Base-by-base conservation (phyloP, 306 rosid species). In the Corylus americana region DNA sequence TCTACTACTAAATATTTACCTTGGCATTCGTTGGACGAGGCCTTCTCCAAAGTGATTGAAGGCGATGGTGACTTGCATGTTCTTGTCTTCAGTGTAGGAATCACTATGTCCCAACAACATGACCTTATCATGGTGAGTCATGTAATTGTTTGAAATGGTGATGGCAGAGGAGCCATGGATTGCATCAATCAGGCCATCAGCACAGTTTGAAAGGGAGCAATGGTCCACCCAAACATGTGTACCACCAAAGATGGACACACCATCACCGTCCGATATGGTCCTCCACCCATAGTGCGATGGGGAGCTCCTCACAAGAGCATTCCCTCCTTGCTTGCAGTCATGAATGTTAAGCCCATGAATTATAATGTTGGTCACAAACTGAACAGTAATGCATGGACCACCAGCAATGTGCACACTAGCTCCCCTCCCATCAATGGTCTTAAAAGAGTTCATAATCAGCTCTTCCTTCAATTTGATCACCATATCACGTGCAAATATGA, bases 31-130 rank as follows among this genome's bases (percentile, higher is more conserved):
- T 51, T 95, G 99, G 51, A 95, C 98, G 0, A 95, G 93, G 0
- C 99, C 98, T 88, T 95, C 98, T 1, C 98, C 98, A 55, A 95
- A 95, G 86, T 95, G 98, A 63, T 95, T 95, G 58, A 95, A 95
- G 39, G 98, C 98, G 7, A 95, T 92, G 0, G 98, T 95, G 80
- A 92, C 93, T 13, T 95, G 98, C 98, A 92, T 95, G 88, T 82
- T 87, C 91, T 89, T 91, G 87, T 95, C 98, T 16, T 95, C 89
- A 1, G 94, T 91, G 31, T 87, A 95, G 8, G 93, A 22, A 58
- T 95, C 99, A 9, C 98, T 93, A 17, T 95, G 99, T 4, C 99
- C 99, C 80, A 95, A 74, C 62, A 95, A 49, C 99, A 95, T 95
- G 20, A 92, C 99, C 84, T 95, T 95, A 44, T 95, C 99, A 55